Conservation (phyloP, 2,329 filamentous ascomycete genomes). For the Colletotrichum echinochloae region DNA sequence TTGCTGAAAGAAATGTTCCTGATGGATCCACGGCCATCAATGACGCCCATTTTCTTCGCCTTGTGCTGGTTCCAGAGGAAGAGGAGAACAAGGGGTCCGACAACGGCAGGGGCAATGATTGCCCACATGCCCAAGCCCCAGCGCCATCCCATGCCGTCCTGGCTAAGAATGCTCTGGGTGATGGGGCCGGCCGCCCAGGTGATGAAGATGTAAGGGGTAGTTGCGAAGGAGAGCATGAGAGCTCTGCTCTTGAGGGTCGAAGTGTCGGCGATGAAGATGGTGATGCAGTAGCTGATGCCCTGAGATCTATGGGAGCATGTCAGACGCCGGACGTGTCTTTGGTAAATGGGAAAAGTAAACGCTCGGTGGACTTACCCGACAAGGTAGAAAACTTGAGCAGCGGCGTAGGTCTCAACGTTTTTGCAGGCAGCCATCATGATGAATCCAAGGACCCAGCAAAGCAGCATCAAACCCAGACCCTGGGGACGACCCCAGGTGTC, state of each 20-base stretch:
- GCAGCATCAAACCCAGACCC: constrained; percentile 67
- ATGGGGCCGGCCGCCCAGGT: constrained; percentile 73
- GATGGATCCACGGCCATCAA: constrained; percentile 50
- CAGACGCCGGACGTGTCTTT: background rate
- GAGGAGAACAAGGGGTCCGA: constrained; percentile 66
- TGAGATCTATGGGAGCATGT: constrained; percentile 47
- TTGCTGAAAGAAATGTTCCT: constrained; percentile 59
- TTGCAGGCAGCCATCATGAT: constrained; percentile 75
- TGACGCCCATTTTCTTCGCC: constrained; percentile 65
- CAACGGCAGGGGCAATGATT: constrained; percentile 71
- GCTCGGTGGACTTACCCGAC: constrained; percentile 60
- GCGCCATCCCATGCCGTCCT: constrained; percentile 65
- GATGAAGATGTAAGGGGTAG: constrained; percentile 74
- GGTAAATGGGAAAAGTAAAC: background rate
- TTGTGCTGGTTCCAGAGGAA: constrained; percentile 71
- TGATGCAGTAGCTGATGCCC: constrained; percentile 56
- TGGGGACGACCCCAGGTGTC: constrained; percentile 76
- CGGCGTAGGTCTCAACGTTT: constrained; percentile 71
- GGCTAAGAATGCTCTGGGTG: constrained; percentile 61
- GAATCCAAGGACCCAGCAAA: constrained; percentile 63
- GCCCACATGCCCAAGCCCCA: constrained; percentile 77
- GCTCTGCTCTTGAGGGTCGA: constrained; percentile 74
- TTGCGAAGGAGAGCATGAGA: constrained; percentile 72
- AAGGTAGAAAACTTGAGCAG: constrained; percentile 74
- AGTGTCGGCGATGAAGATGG: constrained; percentile 76